phyloP scores from a whole-genome alignment of 768 basidiomycete genomes.

The Arthromyces matolae region DNA sequence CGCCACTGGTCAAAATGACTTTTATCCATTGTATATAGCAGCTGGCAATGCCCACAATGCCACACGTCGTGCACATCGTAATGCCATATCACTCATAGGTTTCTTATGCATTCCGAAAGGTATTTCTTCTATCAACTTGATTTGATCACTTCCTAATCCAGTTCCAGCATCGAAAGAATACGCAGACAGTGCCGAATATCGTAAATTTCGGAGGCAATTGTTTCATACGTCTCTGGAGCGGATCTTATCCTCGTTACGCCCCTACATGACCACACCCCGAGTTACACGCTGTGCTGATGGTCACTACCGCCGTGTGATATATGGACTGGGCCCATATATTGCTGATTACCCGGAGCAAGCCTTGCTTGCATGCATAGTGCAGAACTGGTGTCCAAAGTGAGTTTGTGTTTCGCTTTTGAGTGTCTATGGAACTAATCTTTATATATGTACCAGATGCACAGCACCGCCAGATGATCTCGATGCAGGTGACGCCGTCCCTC shows the following conservation, averaged over 20 bases:
- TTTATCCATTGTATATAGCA: conserved; percentile 30
- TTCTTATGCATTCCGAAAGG: conserved; percentile 13
- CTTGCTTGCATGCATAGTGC: conserved; percentile 20
- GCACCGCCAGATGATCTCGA: conserved; percentile 9
- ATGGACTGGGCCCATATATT: conserved; percentile 26
- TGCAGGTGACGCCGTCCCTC: not conserved
- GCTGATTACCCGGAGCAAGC: conserved; percentile 28
- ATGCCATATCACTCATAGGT: conserved; percentile 18
- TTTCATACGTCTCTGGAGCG: conserved; percentile 21
- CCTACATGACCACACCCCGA: conserved; percentile 22
- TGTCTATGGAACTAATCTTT: not conserved
- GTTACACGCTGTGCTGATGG: conserved; percentile 24
- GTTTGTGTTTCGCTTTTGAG: conserved; percentile 4
- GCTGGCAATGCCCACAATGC: conserved; percentile 30
- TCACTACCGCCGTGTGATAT: conserved; percentile 21
- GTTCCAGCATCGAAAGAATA: conserved; percentile 3
- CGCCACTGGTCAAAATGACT: conserved; percentile 33
- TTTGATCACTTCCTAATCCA: not conserved
- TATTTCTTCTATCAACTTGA: conserved; percentile 10
- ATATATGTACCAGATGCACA: conserved; percentile 10
- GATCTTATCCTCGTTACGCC: conserved; percentile 16
- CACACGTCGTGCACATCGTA: conserved; percentile 27
- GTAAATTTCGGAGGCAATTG: conserved; percentile 17
- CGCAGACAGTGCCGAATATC: conserved; percentile 8
- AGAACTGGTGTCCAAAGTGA: conserved; percentile 26